These are phyloP conservation scores for Quillaja saponaria DNA, from an alignment of 306 rosid species.

Conservation along the genomic window DNA sequence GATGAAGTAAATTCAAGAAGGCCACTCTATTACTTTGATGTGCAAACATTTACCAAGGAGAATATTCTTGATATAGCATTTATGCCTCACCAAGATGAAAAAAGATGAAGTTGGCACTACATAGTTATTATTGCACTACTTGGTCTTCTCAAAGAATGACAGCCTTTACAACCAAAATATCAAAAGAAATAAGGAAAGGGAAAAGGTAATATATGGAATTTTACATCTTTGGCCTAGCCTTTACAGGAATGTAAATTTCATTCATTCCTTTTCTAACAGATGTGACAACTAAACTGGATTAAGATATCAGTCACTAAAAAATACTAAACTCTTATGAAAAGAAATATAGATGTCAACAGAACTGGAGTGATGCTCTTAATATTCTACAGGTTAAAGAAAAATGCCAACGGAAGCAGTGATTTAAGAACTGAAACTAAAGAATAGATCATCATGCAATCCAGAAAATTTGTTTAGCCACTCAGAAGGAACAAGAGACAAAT, in stretches of 20 bases:
- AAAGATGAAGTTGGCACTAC: no score
- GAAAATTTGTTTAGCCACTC: neutral
- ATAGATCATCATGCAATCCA: neutral
- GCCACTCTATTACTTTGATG: slow-evolving; percentile 8
- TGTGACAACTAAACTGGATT: slow-evolving; percentile 1
- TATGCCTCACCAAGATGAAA: no score
- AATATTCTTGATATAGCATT: no score
- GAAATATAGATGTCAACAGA: neutral
- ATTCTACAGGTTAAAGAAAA: neutral
- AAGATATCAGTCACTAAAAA: neutral
- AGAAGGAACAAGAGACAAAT: slow-evolving; percentile 11
- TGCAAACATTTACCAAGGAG: neutral
- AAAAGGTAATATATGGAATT: neutral
- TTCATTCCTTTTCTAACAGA: neutral
- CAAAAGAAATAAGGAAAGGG: neutral
- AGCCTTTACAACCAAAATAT: slow-evolving; percentile 6
- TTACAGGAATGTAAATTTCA: slow-evolving; percentile 1
- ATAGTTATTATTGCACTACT: slow-evolving; percentile 6
- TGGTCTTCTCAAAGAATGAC: slow-evolving; percentile 12
- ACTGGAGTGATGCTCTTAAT: neutral
- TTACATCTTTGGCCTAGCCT: neutral
- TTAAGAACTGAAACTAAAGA: neutral
- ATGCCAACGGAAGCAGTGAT: neutral
- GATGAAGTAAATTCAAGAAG: neutral
- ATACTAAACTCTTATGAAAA: neutral